Conservation (phyloP, 78 protist genomes). For the Dictyostelium discoideum region dicty_2.7 NC_007091.3:3192001-3192500, state of each 20-base stretch:
- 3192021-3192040: neutral
- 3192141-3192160: neutral
- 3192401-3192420: neutral
- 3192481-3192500: neutral
- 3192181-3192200: constrained; percentile 29
- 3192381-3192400: neutral
- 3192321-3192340: neutral
- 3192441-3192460: constrained; percentile 21
- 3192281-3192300: neutral
- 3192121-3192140: neutral
- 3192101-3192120: neutral
- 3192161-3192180: neutral
- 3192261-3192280: constrained; percentile 26
- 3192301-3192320: neutral
- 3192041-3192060: neutral
- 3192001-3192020: neutral
- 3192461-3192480: neutral
- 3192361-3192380: constrained; percentile 15
- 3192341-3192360: constrained; percentile 7
- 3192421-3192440: constrained; percentile 1
- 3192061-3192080: constrained; percentile 5
- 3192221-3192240: neutral
- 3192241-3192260: constrained; percentile 22
- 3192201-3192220: neutral
- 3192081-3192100: neutral